Conservation (phyloP, 2,329 filamentous ascomycete genomes). For the Esteya vermicola region DNA sequence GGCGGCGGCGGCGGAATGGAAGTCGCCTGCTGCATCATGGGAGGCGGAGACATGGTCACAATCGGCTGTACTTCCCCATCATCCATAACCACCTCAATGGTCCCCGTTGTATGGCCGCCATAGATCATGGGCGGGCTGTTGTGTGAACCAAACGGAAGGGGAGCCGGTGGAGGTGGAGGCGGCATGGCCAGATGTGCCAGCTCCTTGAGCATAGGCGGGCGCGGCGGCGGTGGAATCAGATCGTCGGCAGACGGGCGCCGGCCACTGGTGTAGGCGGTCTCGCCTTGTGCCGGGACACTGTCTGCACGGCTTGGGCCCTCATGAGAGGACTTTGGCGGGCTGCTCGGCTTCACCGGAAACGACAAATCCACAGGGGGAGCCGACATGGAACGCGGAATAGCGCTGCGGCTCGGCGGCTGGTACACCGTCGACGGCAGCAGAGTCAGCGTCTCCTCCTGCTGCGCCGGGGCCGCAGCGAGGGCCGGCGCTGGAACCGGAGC, state of each 20-base stretch:
- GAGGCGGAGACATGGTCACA: conserved; percentile 5
- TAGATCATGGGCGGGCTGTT: conserved; percentile 22
- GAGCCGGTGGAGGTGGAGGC: conserved; percentile 47
- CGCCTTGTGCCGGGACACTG: too few relatives aligned
- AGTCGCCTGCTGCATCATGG: conserved; percentile 29
- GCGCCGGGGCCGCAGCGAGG: conserved; percentile 7
- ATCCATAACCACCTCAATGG: conserved; percentile 55
- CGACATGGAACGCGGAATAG: conserved; percentile 47
- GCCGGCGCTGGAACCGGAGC: conserved; percentile 2
- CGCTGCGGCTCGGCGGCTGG: conserved; percentile 29
- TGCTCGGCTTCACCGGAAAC: background rate
- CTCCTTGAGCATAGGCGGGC: conserved; percentile 45
- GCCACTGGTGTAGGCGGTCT: conserved; percentile 5
- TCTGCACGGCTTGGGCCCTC: too few relatives aligned
- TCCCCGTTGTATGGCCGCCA: conserved; percentile 32
- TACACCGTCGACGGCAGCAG: conserved; percentile 46
- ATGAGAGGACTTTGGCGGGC: conserved; percentile 3
- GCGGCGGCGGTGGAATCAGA: conserved; percentile 33
- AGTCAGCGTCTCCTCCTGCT: conserved; percentile 19
- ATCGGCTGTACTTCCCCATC: conserved; percentile 28
- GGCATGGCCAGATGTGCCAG: conserved; percentile 47
- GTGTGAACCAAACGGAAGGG: conserved; percentile 30
- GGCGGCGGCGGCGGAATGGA: conserved; percentile 28
- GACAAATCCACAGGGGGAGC: conserved; percentile 26
- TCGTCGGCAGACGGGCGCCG: conserved; percentile 36